A percentile compares a stretch with the other conserved stretches of the same genome.
Evolutionary conservation across 371 early-diverging fungal genomes (phyloP).

Genomic region (Mucor saturninus): DNA sequence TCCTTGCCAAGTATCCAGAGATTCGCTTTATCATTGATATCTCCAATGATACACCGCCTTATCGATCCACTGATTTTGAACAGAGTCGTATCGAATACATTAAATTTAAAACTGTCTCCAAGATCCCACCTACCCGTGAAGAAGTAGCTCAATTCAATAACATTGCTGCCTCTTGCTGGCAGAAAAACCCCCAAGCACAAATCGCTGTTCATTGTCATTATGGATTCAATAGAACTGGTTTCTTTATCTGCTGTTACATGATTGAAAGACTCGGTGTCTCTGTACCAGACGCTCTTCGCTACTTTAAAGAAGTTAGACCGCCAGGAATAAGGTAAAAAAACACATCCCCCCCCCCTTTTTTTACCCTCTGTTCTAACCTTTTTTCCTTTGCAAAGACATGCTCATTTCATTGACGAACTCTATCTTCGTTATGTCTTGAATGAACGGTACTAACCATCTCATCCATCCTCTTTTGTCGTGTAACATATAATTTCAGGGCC

Average conservation of each 20-base stretch:
- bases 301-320: conserved; percentile 66
- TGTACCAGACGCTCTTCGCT: conserved; percentile 62
- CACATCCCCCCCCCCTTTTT: too few species aligned
- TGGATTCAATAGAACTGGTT: conserved; percentile 76
- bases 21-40: conserved; percentile 61
- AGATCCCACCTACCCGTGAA: conserved; percentile 67
- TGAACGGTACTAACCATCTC: conserved; percentile 20
- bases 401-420: conserved; percentile 69
- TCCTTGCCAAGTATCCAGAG: conserved; percentile 68
- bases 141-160: conserved; percentile 63
- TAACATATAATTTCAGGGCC: neutral
- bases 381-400: conserved; percentile 45
- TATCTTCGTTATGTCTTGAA: conserved; percentile 62
- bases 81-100: conserved; percentile 62
- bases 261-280: conserved; percentile 62
- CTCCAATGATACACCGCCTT: conserved; percentile 67
- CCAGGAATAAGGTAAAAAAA: conserved; percentile 67
- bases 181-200: conserved; percentile 62
- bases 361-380: neutral
- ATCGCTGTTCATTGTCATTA: conserved; percentile 81
- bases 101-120: conserved; percentile 69
- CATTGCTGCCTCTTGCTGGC: conserved; percentile 60
- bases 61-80: conserved; percentile 65
- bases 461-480: neutral
- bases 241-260: conserved; percentile 72